phyloP scores from a whole-genome alignment of 768 basidiomycete species.

The Amanita rubescens region DNA sequence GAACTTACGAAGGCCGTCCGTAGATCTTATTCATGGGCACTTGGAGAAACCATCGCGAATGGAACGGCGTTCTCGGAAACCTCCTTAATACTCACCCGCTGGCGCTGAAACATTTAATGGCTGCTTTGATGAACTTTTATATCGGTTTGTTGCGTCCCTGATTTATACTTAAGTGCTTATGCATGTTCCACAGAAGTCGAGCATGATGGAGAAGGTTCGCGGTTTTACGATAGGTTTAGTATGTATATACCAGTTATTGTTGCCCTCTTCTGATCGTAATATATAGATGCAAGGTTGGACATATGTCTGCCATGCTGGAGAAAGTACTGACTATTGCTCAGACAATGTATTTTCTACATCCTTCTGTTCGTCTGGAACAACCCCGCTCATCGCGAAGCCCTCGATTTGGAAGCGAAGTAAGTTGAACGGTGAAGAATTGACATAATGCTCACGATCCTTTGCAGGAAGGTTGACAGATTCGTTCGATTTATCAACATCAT shows the following conservation, averaged over 20 bases:
- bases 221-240: conserved; percentile 99
- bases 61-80: conserved; percentile 73
- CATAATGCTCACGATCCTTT: conserved; percentile 1
- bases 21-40: conserved; percentile 73
- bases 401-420: conserved; percentile 73
- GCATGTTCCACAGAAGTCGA: conserved; percentile 69
- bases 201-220: conserved; percentile 93
- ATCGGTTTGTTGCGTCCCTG: conserved; percentile 53
- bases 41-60: conserved; percentile 57
- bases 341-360: conserved; percentile 81
- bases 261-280: conserved; percentile 24
- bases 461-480: conserved; percentile 85
- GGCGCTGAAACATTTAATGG: conserved; percentile 85
- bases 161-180: background rate
- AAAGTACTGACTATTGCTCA: conserved; percentile 17
- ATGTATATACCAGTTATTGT: conserved; percentile 21
- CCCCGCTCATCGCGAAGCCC: conserved; percentile 78
- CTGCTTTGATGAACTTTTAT: conserved; percentile 89
- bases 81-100: too few relatives aligned
- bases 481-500: conserved; percentile 94
- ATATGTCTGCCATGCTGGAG: background rate
- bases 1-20: background rate
- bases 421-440: conserved; percentile 4
- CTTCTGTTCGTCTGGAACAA: conserved; percentile 91
- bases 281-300: conserved; percentile 8